Evolutionary conservation across 768 basidiomycete genomes (phyloP).

Genomic region (Rhizopogon sp.): DNA sequence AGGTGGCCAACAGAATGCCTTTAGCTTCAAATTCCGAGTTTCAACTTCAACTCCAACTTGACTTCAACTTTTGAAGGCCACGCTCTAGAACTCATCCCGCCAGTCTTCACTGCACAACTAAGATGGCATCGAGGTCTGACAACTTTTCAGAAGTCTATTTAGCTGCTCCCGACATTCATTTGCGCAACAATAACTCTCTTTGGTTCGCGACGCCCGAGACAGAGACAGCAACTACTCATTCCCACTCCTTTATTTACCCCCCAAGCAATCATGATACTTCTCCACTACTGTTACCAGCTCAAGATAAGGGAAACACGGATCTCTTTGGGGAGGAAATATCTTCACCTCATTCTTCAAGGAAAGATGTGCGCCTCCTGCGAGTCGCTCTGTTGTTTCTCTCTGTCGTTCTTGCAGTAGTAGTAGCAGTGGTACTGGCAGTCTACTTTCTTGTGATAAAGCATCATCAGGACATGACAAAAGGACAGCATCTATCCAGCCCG

Average conservation of each 20-base stretch:
- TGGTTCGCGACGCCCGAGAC: not conserved
- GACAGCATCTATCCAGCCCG: not conserved
- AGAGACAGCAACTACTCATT: not conserved
- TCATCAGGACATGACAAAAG: not conserved
- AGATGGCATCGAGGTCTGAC: not conserved
- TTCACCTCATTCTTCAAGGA: not conserved
- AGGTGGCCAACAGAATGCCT: too few species aligned
- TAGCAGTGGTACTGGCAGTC: not conserved
- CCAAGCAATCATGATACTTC: not conserved
- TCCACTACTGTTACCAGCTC: not conserved
- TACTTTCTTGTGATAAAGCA: not conserved
- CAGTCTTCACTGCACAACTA: not conserved
- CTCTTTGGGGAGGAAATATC: not conserved
- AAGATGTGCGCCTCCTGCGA: not conserved
- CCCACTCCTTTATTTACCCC: not conserved
- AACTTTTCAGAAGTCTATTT: not conserved
- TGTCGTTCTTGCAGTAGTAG: not conserved
- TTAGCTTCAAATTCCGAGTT: not conserved
- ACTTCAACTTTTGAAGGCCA: too few species aligned
- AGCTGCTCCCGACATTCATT: not conserved
- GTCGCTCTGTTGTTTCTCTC: not conserved
- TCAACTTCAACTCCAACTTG: too few species aligned
- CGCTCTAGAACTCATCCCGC: not conserved
- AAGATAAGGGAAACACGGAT: not conserved
- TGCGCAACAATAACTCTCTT: not conserved